A percentile compares a stretch with the other conserved stretches of the same genome.
Conservation (phyloP, 768 basidiomycete species). For the Trametes elegans region DNA sequence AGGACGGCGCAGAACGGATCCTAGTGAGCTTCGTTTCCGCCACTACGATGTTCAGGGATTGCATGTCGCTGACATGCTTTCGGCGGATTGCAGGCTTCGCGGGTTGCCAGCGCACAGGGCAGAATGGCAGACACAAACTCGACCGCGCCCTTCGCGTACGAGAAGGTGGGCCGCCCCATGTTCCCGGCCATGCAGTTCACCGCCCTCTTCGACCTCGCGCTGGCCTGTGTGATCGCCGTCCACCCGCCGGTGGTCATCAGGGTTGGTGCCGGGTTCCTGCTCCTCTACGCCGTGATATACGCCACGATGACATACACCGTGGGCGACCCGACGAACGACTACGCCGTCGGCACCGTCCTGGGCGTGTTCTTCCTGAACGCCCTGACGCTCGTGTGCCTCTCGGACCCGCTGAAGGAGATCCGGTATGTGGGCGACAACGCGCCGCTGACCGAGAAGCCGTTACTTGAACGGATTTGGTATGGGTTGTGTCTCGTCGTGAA, state of each 20-base stretch:
- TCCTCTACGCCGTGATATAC: not conserved
- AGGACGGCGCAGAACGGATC: too few relatives aligned
- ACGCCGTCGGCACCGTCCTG: not conserved
- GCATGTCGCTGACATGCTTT: too few relatives aligned
- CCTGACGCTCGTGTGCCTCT: not conserved
- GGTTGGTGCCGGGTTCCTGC: not conserved
- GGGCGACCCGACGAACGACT: not conserved
- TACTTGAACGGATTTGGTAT: conserved; percentile 2
- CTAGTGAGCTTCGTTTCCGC: too few relatives aligned
- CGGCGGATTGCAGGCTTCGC: too few relatives aligned
- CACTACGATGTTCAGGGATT: too few relatives aligned
- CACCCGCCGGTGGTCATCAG: not conserved
- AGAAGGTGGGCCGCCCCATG: too few relatives aligned
- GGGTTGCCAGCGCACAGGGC: too few relatives aligned
- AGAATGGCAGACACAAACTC: too few relatives aligned
- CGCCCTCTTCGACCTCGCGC: not conserved
- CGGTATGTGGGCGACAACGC: not conserved
- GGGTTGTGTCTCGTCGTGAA: conserved; percentile 3
- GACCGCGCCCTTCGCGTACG: too few relatives aligned
- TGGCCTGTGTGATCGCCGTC: not conserved
- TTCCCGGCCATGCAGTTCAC: too few relatives aligned
- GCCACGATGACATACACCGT: not conserved
- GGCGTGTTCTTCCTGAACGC: not conserved
- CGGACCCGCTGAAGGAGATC: conserved; percentile 2
- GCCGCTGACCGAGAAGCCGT: not conserved